A percentile compares a stretch with the other conserved stretches of the same genome.
phyloP scores from a whole-genome alignment of 2,329 filamentous ascomycete species.

The Coleophoma crateriformis region DNA sequence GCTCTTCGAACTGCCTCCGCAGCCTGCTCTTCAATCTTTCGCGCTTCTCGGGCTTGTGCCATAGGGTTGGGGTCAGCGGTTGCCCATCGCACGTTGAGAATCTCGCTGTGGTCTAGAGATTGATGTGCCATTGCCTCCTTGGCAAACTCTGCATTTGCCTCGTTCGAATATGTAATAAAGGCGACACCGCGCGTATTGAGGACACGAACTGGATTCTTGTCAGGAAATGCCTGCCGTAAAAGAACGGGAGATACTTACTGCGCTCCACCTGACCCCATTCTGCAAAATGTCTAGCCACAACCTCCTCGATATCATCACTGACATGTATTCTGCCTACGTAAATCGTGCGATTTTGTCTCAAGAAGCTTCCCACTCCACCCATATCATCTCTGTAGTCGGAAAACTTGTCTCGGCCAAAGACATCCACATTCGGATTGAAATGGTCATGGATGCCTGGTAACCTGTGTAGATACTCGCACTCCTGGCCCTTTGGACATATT shows the following conservation, averaged over 20 bases:
- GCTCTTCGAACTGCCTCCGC: slow-evolving; percentile 88
- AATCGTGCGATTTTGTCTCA: slow-evolving; percentile 87
- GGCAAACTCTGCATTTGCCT: slow-evolving; percentile 84
- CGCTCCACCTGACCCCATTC: slow-evolving; percentile 96
- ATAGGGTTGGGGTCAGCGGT: slow-evolving; percentile 94
- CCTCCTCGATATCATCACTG: slow-evolving; percentile 93
- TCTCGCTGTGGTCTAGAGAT: slow-evolving; percentile 82
- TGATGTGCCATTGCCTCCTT: slow-evolving; percentile 97
- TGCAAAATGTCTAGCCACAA: slow-evolving; percentile 89
- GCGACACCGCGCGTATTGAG: slow-evolving; percentile 85
- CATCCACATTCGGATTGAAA: slow-evolving; percentile 91
- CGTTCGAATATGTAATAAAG: slow-evolving; percentile 91
- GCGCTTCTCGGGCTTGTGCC: slow-evolving; percentile 86
- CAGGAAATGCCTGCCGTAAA: slow-evolving; percentile 13
- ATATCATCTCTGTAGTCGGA: slow-evolving; percentile 94
- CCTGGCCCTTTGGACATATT: slow-evolving; percentile 75
- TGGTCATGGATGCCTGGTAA: slow-evolving; percentile 82
- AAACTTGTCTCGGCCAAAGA: slow-evolving; percentile 90
- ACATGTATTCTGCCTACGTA: slow-evolving; percentile 94
- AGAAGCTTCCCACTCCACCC: slow-evolving; percentile 92
- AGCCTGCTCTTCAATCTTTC: slow-evolving; percentile 88
- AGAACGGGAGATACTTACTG: slow-evolving; percentile 30
- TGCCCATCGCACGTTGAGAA: slow-evolving; percentile 94
- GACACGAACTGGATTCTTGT: slow-evolving; percentile 54
- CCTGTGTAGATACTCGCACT: slow-evolving; percentile 92